Percentiles rank a stretch among this genome's conserved stretches.
These are phyloP conservation scores for Glomus cerebriforme DNA, from an alignment of 192 early-diverging fungal species.

Conservation along the genomic window DNA sequence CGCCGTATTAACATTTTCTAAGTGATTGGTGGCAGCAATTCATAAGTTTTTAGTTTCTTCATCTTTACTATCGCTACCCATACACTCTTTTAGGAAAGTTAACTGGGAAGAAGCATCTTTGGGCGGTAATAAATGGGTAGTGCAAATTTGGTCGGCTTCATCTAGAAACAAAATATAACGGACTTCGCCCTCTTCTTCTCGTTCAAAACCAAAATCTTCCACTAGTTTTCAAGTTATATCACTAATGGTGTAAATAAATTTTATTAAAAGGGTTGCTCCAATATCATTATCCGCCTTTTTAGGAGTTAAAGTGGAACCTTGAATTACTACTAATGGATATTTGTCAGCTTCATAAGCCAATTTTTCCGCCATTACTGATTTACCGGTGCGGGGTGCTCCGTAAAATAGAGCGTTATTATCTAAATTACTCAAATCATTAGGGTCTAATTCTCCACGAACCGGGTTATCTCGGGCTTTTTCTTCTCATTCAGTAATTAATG, in stretches of 20 bases:
- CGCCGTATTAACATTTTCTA: slow-evolving; percentile 1
- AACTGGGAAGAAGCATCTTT: not conserved
- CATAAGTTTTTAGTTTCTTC: slow-evolving; percentile 13
- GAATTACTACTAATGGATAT: slow-evolving; percentile 23
- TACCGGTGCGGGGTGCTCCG: slow-evolving; percentile 8
- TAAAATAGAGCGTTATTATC: slow-evolving; percentile 20
- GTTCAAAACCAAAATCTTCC: slow-evolving; percentile 10
- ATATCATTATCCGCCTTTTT: not conserved
- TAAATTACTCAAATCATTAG: not conserved
- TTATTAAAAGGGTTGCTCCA: not conserved
- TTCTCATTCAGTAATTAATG: not conserved
- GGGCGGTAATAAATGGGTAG: not conserved
- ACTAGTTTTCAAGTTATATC: not conserved
- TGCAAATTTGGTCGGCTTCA: slow-evolving; percentile 19
- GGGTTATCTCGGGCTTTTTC: not conserved
- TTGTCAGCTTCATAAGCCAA: slow-evolving; percentile 17
- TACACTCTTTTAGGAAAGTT: slow-evolving; percentile 22
- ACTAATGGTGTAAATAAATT: slow-evolving; percentile 16
- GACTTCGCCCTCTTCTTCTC: slow-evolving; percentile 11
- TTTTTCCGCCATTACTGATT: slow-evolving; percentile 13
- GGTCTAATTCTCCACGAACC: not conserved
- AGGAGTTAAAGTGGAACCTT: slow-evolving; percentile 22
- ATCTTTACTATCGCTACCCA: slow-evolving; percentile 1
- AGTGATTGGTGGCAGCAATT: slow-evolving; percentile 15
- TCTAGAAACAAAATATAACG: slow-evolving; percentile 17